These are phyloP conservation scores for Populus hybrid DNA, from an alignment of 441 rosid genomes.

Conservation along the genomic window DNA sequence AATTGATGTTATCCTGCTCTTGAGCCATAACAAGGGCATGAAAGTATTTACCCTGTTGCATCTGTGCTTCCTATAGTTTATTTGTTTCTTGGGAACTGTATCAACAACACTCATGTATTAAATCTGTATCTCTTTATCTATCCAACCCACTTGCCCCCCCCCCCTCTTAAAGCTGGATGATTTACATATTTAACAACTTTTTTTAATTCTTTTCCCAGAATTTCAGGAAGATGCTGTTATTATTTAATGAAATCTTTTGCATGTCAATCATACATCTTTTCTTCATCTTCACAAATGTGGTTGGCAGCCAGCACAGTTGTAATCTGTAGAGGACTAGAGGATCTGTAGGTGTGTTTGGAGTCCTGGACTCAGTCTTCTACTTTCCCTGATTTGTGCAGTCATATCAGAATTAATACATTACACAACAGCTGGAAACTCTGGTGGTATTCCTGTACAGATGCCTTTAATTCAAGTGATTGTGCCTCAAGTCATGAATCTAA, in stretches of 20 bases:
- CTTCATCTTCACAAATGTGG: background rate
- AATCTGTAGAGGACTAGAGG: background rate
- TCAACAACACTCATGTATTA: background rate
- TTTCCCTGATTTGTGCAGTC: slow-evolving; percentile 51
- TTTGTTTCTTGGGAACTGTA: background rate
- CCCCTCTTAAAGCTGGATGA: background rate
- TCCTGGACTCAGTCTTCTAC: background rate
- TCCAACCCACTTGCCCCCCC: background rate
- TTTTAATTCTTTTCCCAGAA: background rate
- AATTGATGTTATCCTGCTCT: slow-evolving; percentile 5
- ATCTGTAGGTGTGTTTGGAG: background rate
- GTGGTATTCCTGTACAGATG: slow-evolving; percentile 76
- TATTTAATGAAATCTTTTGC: background rate
- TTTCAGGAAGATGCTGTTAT: slow-evolving; percentile 3
- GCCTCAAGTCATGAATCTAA: slow-evolving; percentile 84
- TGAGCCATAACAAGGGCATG: background rate
- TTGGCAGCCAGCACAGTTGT: background rate
- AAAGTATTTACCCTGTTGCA: background rate
- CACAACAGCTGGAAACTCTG: slow-evolving; percentile 73
- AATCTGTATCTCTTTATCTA: background rate
- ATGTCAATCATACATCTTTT: background rate
- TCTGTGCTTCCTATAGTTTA: background rate
- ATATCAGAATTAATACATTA: slow-evolving; percentile 91
- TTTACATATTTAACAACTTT: background rate
- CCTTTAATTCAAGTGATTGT: slow-evolving; percentile 93